phyloP scores from a whole-genome alignment of 2,329 filamentous ascomycete species.

The Dactylellina parvicollis region DNA sequence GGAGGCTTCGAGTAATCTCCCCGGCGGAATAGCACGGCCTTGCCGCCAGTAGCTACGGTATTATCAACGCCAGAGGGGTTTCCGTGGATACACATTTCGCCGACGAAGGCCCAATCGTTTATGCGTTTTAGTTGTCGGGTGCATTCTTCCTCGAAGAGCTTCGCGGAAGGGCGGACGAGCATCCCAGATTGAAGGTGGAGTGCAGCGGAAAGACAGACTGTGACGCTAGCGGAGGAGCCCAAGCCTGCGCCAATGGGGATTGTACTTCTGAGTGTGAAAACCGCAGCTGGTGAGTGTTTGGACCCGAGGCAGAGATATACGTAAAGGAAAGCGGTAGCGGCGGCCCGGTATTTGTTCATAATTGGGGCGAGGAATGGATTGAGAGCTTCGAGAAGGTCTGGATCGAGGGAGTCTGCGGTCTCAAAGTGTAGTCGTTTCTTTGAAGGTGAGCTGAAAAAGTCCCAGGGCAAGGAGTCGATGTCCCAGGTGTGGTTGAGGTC shows the following conservation, averaged over 20 bases:
- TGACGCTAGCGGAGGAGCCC: slow-evolving; percentile 92
- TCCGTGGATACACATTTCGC: slow-evolving; percentile 96
- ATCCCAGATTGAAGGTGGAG: slow-evolving; percentile 88
- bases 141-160: slow-evolving; percentile 88
- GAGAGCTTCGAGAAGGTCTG: slow-evolving; percentile 80
- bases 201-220: slow-evolving; percentile 85
- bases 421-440: slow-evolving; percentile 98
- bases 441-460: slow-evolving; percentile 76
- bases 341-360: slow-evolving; percentile 80
- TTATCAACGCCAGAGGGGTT: slow-evolving; percentile 98
- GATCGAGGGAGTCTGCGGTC: slow-evolving; percentile 82
- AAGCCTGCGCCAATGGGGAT: slow-evolving; percentile 92
- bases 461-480: slow-evolving; percentile 91
- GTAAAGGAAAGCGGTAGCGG: slow-evolving; percentile 88
- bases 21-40: slow-evolving; percentile 90
- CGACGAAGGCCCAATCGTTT: slow-evolving; percentile 97
- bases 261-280: slow-evolving; percentile 91
- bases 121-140: slow-evolving; percentile 90
- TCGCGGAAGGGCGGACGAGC: slow-evolving; percentile 87
- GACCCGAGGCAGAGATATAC: slow-evolving; percentile 88
- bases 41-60: slow-evolving; percentile 91
- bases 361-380: slow-evolving; percentile 80
- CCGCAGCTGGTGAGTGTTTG: slow-evolving; percentile 78
- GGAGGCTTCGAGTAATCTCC: slow-evolving; percentile 81
- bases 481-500: slow-evolving; percentile 91